Base-by-base conservation (phyloP, 2,329 filamentous ascomycete species). In the Trichophyton benhamiae region DNA sequence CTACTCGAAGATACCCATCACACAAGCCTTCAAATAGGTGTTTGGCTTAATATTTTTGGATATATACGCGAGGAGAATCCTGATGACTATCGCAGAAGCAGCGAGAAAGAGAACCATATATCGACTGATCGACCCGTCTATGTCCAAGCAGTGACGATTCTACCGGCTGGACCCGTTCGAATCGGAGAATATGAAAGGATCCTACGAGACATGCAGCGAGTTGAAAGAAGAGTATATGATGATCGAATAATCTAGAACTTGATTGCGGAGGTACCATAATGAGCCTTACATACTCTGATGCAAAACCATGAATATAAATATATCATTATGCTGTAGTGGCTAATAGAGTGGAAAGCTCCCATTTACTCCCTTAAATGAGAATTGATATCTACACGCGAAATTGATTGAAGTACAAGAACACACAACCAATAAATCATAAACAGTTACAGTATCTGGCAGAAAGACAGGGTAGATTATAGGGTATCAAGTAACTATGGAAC, bases 21-120 rank as follows among this genome's bases (percentile, higher is more conserved):
- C 22, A 80, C 85, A 61, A 79, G 88, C 58, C 80, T 87, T 59
- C 80, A 84, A 58, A 76, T 87, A 27, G 92, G 92, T n/a, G 81
- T 87, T 63, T 96, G 91, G 91, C 74, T 96, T 58, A 95, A 96
- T 71, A 80, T 96, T 2, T 83, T 96, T 66, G 92, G 91, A 4
- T 95, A 95, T 71, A 78, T 91, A 63, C 80, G 77, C 46, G 70
- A 71, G 49, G 59, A 67, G 53, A 65, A 2, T 3, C 8, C 27
- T 15, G 15, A 36, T 11, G 15, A 20, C 27, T 8, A 15, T 36
- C 11, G 11, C 8, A 27, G 44, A 7, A n/a, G 3, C 25, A 36
- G 38, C 6, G 48, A 44, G 38, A n/a, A 42, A 15, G 3, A 11
- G 49, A 20, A 42, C 11, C 53, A 17, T 3, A n/a, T 49, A 20